Evolutionary conservation across 768 basidiomycete genomes (phyloP).

Genomic region (Trametes meyenii): DNA sequence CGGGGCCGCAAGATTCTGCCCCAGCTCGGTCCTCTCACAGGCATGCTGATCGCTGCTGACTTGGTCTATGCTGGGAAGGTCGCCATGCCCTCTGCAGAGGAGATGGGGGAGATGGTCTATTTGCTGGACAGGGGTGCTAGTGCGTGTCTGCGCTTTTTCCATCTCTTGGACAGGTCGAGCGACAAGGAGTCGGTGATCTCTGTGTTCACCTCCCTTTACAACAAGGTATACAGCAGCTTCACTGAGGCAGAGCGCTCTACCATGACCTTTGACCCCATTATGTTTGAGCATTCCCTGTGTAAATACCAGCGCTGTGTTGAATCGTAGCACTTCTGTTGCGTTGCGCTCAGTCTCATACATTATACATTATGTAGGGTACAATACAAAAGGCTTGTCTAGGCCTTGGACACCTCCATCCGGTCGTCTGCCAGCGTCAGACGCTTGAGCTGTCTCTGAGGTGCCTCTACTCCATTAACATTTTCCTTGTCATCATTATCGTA

Average conservation of each 20-base stretch:
- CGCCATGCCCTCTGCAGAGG: neutral
- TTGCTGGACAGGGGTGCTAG: neutral
- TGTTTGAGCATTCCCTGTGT: neutral
- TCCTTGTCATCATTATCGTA: too few species aligned
- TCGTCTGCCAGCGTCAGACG: too few species aligned
- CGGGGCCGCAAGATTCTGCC: neutral
- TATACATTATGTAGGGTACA: too few species aligned
- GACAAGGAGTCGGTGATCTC: neutral
- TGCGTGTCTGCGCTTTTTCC: neutral
- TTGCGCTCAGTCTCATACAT: too few species aligned
- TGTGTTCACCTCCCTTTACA: neutral
- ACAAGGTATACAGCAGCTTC: neutral
- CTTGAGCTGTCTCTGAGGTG: too few species aligned
- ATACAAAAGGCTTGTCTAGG: too few species aligned
- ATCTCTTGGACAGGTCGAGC: neutral
- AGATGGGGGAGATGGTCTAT: neutral
- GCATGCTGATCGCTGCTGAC: neutral
- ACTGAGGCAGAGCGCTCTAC: neutral
- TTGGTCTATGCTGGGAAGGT: neutral
- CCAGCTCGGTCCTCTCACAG: neutral
- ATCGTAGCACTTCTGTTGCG: neutral
- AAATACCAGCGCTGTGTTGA: neutral
- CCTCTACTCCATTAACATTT: too few species aligned
- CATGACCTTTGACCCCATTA: neutral
- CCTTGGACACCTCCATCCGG: too few species aligned